Evolutionary conservation across 768 basidiomycete genomes (phyloP).

Genomic region (Chalciporus chontae): DNA sequence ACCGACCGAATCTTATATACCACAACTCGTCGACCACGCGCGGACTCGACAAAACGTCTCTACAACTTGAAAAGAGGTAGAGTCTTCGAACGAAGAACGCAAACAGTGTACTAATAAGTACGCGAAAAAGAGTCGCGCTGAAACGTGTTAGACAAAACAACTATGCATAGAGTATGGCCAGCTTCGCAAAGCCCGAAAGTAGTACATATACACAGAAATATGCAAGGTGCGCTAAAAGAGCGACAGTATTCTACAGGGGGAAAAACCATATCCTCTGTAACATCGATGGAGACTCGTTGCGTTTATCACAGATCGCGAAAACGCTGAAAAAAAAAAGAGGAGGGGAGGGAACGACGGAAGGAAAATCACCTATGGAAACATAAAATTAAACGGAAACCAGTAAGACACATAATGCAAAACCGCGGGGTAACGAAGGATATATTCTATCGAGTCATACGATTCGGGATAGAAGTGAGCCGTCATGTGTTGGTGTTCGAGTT

Average conservation of each 20-base stretch:
- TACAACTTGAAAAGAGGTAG: neutral
- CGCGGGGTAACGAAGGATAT: constrained; percentile 15
- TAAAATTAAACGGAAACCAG: constrained; percentile 9
- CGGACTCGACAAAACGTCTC: neutral
- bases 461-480: constrained; percentile 4
- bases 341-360: constrained; percentile 8
- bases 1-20: too few species aligned
- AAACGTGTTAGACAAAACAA: constrained; percentile 9
- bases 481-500: constrained; percentile 21
- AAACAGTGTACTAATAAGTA: constrained; percentile 8
- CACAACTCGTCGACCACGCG: too few species aligned
- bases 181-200: constrained; percentile 5
- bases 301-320: neutral
- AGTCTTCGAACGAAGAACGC: constrained; percentile 4
- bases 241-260: constrained; percentile 23
- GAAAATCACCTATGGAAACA: constrained; percentile 28
- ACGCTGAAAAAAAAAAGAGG: constrained; percentile 3
- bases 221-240: constrained; percentile 10
- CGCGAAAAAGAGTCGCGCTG: neutral
- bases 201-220: constrained; percentile 33
- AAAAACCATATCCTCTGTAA: constrained; percentile 13
- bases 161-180: constrained; percentile 22
- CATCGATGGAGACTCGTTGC: neutral
- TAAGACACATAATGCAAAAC: constrained; percentile 11
- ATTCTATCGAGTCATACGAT: constrained; percentile 20